Evolutionary conservation across 1,284 basidiomycete genomes (phyloP).

Genomic region (Leccinum olivaceoglutinosum): DNA sequence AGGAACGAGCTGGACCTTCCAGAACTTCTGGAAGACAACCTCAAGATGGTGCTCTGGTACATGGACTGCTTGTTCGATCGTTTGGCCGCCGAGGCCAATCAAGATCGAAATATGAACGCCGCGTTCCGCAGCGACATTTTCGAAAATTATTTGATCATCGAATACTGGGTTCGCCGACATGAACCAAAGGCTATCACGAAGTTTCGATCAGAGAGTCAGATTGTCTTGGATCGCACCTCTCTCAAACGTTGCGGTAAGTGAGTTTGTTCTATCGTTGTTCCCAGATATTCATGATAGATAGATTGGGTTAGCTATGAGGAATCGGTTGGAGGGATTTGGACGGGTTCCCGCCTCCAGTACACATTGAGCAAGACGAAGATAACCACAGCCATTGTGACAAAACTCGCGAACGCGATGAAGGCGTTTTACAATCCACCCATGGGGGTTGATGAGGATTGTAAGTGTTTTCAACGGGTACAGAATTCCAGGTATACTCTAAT

Average conservation of each 20-base stretch:
- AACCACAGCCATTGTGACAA: neutral
- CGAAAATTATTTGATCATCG: neutral
- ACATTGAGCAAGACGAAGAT: neutral
- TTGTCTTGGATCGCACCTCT: neutral
- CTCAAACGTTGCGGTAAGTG: neutral
- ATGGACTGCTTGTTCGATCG: neutral
- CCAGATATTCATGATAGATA: neutral
- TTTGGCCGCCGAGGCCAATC: neutral
- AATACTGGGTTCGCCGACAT: neutral
- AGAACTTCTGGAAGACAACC: neutral
- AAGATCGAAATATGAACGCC: neutral
- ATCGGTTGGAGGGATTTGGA: neutral
- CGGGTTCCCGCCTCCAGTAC: neutral
- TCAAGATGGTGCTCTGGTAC: neutral
- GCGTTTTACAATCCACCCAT: neutral
- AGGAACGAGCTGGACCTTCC: neutral
- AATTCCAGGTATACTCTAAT: no score
- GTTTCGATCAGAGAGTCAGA: neutral
- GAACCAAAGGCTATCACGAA: neutral
- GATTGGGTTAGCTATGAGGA: neutral
- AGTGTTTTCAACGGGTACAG: no score
- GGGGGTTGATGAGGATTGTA: neutral
- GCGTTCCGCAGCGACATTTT: neutral
- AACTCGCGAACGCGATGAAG: neutral
- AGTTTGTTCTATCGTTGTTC: no score